Evolutionary conservation across 306 rosid genomes (phyloP).

Genomic region (Cucurbita moschata): DNA sequence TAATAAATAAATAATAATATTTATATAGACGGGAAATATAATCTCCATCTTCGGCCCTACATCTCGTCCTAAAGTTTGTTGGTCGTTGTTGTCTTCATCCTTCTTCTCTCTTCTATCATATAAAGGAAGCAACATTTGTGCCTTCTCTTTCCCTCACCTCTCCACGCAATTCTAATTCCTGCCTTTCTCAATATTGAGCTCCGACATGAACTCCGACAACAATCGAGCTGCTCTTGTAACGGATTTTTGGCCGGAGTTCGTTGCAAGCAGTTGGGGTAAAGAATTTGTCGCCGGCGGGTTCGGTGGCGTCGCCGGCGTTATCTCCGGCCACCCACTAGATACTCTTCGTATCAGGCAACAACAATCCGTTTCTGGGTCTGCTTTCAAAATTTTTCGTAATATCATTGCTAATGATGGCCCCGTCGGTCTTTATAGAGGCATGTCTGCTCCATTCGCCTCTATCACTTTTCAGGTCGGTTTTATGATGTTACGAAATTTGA

Average conservation of each 20-base stretch:
- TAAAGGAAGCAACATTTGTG: too few species aligned
- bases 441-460: conserved; percentile 71
- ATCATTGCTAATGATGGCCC: conserved; percentile 47
- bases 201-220: too few species aligned
- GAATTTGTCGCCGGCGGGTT: conserved; percentile 88
- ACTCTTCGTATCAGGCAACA: conserved; percentile 60
- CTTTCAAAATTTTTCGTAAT: conserved; percentile 34
- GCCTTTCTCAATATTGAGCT: too few species aligned
- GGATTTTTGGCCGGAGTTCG: conserved; percentile 80
- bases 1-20: too few species aligned
- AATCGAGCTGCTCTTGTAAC: neutral
- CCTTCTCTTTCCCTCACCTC: too few species aligned
- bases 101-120: too few species aligned
- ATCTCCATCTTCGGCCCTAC: too few species aligned
- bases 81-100: too few species aligned
- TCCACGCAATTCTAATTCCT: too few species aligned
- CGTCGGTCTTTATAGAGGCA: conserved; percentile 65
- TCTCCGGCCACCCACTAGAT: conserved; percentile 78
- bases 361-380: conserved; percentile 35
- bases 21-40: too few species aligned
- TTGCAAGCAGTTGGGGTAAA: conserved; percentile 62
- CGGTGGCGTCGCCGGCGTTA: conserved; percentile 75
- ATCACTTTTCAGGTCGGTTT: conserved; percentile 68
- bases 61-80: too few species aligned
- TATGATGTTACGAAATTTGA: too few species aligned